Evolutionary conservation across 257 asterid genomes (phyloP).

Genomic region (Datura wrightii): DNA sequence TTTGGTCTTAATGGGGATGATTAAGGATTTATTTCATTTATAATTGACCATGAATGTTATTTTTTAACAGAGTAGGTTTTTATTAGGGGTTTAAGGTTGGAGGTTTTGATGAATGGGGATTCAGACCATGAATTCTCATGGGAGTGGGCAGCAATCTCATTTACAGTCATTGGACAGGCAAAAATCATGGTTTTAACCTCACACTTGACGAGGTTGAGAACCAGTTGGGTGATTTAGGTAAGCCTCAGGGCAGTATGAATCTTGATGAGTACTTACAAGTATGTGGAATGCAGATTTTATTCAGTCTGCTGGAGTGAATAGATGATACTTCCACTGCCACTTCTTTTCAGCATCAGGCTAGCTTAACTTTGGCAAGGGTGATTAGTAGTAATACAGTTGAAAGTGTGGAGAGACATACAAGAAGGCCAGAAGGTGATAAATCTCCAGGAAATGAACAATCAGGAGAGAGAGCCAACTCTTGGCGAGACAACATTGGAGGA

Average conservation of each 20-base stretch:
- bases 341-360: slow-evolving; percentile 67
- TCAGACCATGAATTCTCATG: slow-evolving; percentile 74
- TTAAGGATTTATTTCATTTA: slow-evolving; percentile 27
- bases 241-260: slow-evolving; percentile 73
- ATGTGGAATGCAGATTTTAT: slow-evolving; percentile 59
- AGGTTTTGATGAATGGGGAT: slow-evolving; percentile 64
- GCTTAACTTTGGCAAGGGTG: slow-evolving; percentile 62
- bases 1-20: slow-evolving; percentile 22
- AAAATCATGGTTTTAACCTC: slow-evolving; percentile 68
- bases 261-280: slow-evolving; percentile 69
- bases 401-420: slow-evolving; percentile 77
- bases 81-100: slow-evolving; percentile 37
- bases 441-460: slow-evolving; percentile 42
- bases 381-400: slow-evolving; percentile 65
- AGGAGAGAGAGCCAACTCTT: slow-evolving; percentile 54
- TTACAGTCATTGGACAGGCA: slow-evolving; percentile 50
- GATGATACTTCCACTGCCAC: slow-evolving; percentile 50
- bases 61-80: slow-evolving; percentile 30
- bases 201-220: slow-evolving; percentile 65
- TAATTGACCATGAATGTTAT: slow-evolving; percentile 21
- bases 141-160: slow-evolving; percentile 57
- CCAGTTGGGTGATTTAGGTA: slow-evolving; percentile 62
- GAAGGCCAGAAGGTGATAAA: slow-evolving; percentile 52
- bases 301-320: slow-evolving; percentile 43
- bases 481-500: slow-evolving; percentile 86